Conservation (phyloP, 179 eudicot genomes). For the Monotropa hypopitys region DNA sequence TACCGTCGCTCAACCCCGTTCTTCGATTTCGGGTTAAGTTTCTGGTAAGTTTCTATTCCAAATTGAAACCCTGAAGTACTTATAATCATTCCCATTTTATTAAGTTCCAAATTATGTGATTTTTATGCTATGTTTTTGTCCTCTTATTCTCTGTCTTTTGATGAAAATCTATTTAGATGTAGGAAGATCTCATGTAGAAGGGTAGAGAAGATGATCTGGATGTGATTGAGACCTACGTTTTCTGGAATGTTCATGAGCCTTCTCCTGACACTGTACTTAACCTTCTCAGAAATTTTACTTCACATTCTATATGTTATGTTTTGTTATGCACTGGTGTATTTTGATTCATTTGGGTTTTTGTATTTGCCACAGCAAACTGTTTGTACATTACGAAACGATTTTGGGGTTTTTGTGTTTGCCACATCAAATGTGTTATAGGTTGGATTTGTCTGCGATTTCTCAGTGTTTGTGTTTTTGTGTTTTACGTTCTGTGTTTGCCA, state of each 20-base stretch:
- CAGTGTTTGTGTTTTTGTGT: neutral
- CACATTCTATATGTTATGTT: neutral
- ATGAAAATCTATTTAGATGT: conserved; percentile 41
- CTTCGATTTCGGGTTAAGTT: too few species aligned
- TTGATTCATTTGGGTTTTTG: neutral
- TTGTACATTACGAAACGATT: too few species aligned
- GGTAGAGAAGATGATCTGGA: conserved; percentile 75
- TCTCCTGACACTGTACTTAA: conserved; percentile 65
- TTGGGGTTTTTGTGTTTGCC: too few species aligned
- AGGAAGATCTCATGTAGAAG: conserved; percentile 79
- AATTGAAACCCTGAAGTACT: too few species aligned
- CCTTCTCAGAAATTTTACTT: neutral
- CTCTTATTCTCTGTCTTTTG: neutral
- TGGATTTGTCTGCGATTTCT: too few species aligned
- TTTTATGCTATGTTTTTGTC: neutral
- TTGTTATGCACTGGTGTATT: neutral
- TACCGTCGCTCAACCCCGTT: too few species aligned
- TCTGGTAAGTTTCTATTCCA: too few species aligned
- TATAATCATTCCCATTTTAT: too few species aligned
- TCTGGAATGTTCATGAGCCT: conserved; percentile 87
- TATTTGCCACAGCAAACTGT: too few species aligned
- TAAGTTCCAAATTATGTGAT: too few species aligned
- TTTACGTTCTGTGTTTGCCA: conserved; percentile 39
- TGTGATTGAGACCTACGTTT: conserved; percentile 73
- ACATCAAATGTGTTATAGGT: too few species aligned